Base-by-base conservation (phyloP, 148 eudicot species). In the Mesembryanthemum crystallinum region DNA sequence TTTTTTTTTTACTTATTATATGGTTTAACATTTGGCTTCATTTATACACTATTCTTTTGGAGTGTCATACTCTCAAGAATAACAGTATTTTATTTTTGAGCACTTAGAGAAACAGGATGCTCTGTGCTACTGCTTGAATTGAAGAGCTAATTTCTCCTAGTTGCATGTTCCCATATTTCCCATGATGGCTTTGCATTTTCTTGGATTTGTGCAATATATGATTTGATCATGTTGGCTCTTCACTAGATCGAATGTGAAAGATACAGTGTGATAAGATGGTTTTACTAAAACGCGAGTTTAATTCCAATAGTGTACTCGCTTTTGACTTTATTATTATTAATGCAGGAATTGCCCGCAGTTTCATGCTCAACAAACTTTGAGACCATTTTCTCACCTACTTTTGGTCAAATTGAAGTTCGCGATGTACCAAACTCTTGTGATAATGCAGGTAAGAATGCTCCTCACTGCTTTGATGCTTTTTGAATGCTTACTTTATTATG, bases 361-460 rank as follows among this genome's bases (percentile, higher is more conserved):
- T 85, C 87, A 47, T 85, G 86, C 82, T 55, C 83, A 3, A 70
- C 90, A 75, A 88, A 82, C 78, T 64, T 75, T 39, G 98, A 87
- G 82, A 86, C 92, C 54, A 87, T 94, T 64, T 90, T 92, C 85
- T 90, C 93, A 23, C 97, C 92, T 18, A 51, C 76, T 66, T 23
- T 65, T 71, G 82, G 84, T 76, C 81, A 88, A 33, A 74, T 71
- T 72, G 88, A 82, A 66, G 73, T 49, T 78, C 78, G 58, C 27
- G 70, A 64, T 72, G 86, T 63, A 52, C 59, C 68, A 71, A 51
- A 72, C 64, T 18, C 75, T 78, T 61, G 62, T 63, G 66, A 58
- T 28, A 66, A 84, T 73, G 80, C 79, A 83, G 98, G 97, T 94
- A 90, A 14, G n/a, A n/a, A n/a, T n/a, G n/a, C n/a, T n/a, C n/a